Base-by-base conservation (phyloP, 73 alveolate genomes). In the Tetrahymena malaccensis region DNA sequence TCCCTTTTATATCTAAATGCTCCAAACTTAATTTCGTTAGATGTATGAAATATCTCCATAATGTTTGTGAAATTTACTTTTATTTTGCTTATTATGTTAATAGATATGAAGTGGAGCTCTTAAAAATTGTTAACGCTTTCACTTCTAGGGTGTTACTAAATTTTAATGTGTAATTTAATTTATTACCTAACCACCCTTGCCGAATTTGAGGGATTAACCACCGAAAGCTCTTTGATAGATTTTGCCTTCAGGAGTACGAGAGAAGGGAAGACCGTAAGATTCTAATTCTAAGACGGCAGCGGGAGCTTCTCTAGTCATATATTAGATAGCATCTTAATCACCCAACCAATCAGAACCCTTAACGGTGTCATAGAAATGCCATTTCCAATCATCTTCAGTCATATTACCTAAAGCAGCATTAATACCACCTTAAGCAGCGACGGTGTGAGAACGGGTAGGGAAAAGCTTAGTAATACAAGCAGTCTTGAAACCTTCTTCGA, bases 391-490 rank as follows among this genome's bases (percentile, higher is more conserved):
- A 85, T 98, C 99, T 93, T 98, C 99, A 25, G 98, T 97, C 99
- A 98, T 98, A 95, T 98, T 98, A 84, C 99, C 99, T 57, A 98
- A 96, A 21, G 99, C 99, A 31, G 99, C 99, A 94, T 98, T 98
- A 95, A 98, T 97, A 55, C 99, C 99, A 40, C 99, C 99, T 85
- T 98, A 97, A 1, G 99, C 99, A 16, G 99, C 99, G 33, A 98
- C 99, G 3, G 99, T 98, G 97, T 98, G 99, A 15, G 99, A 98
- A 34, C 99, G 96, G 16, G 99, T 98, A 25, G 99, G 99, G 98
- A 98, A 98, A 85, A 98, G 97, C 97, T 98, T 98, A 34, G 99
- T 94, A 94, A 98, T 94, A 96, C 99, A 98, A 12, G 99, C 99
- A 0, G 99, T 98, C 97, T 98, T 98, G 97, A 98, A 97, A 37